Evolutionary conservation across 164 flowering plant species (phyloP).

Genomic region (Akebia trifoliata): DNA sequence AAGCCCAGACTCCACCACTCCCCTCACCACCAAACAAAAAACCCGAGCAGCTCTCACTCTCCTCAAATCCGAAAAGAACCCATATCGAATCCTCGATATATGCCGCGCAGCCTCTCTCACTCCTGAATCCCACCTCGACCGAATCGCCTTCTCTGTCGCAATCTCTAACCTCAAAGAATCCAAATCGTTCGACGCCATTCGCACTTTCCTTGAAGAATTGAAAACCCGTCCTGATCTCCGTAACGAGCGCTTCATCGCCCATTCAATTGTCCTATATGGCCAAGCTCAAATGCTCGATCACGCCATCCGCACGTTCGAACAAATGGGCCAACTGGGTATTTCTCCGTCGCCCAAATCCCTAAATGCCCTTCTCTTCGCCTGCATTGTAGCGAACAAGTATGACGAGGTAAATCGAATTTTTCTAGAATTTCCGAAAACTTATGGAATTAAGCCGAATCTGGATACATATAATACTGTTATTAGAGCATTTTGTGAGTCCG

Average conservation of each 20-base stretch:
- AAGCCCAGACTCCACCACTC: constrained; percentile 38
- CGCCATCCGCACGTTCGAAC: constrained; percentile 45
- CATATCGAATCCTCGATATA: constrained; percentile 59
- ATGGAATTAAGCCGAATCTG: constrained; percentile 41
- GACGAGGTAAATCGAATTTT: constrained; percentile 45
- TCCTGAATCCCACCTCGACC: constrained; percentile 61
- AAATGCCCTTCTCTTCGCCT: constrained; percentile 55
- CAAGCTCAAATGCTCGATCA: constrained; percentile 61
- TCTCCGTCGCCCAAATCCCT: constrained; percentile 35
- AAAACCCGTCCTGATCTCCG: constrained; percentile 50
- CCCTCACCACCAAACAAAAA: constrained; percentile 45
- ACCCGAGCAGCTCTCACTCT: constrained; percentile 59
- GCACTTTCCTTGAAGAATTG: constrained; percentile 40
- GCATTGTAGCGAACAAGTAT: constrained; percentile 41
- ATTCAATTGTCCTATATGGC: constrained; percentile 61
- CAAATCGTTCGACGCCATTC: constrained; percentile 36
- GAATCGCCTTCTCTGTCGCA: constrained; percentile 61
- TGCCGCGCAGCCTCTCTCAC: constrained; percentile 75
- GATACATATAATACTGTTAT: constrained; percentile 61
- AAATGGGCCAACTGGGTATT: constrained; percentile 38
- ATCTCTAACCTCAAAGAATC: constrained; percentile 45
- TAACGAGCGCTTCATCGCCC: constrained; percentile 44
- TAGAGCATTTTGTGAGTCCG: constrained; percentile 57
- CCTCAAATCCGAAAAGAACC: constrained; percentile 59
- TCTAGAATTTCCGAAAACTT: constrained; percentile 44